phyloP scores from a whole-genome alignment of 2,329 filamentous ascomycete species.

The Cephalotrichum gorgonifer region DNA sequence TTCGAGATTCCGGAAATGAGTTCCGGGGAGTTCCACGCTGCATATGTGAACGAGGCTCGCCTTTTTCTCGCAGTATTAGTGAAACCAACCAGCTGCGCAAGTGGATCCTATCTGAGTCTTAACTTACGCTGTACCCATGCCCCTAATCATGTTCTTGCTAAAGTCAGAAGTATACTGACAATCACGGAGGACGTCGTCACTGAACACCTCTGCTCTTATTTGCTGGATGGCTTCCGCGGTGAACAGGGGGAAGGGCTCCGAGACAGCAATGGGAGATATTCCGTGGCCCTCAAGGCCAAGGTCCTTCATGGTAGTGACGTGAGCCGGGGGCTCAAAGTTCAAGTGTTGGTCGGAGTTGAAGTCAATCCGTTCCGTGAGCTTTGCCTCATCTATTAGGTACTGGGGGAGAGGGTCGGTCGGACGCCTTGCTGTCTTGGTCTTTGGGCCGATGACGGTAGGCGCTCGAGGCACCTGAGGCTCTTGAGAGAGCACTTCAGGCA shows the following conservation, averaged over 20 bases:
- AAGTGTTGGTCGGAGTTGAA: constrained; percentile 49
- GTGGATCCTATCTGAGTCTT: constrained; percentile 24
- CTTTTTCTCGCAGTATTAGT: constrained; percentile 22
- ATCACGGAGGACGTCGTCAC: constrained; percentile 42
- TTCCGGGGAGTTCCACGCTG: constrained; percentile 30
- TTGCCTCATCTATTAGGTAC: constrained; percentile 16
- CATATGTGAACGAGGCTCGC: constrained; percentile 56
- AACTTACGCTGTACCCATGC: constrained; percentile 38
- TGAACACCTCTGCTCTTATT: constrained; percentile 54
- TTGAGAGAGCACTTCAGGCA: no score
- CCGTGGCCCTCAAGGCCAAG: constrained; percentile 46
- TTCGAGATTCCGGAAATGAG: constrained; percentile 35
- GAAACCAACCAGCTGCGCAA: no score
- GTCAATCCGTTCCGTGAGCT: constrained; percentile 9
- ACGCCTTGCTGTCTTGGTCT: constrained; percentile 16
- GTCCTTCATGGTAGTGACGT: constrained; percentile 50
- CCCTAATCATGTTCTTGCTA: constrained; percentile 45
- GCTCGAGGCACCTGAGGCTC: neutral
- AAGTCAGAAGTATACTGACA: constrained; percentile 38
- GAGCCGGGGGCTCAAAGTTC: constrained; percentile 35
- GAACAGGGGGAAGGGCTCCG: constrained; percentile 55
- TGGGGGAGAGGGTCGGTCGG: constrained; percentile 16
- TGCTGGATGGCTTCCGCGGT: constrained; percentile 47
- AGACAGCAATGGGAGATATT: constrained; percentile 52
- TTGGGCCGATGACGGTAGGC: constrained; percentile 17